Evolutionary conservation across 352 stramenopile species (phyloP).

Genomic region (Saprolegnia diclina): DNA sequence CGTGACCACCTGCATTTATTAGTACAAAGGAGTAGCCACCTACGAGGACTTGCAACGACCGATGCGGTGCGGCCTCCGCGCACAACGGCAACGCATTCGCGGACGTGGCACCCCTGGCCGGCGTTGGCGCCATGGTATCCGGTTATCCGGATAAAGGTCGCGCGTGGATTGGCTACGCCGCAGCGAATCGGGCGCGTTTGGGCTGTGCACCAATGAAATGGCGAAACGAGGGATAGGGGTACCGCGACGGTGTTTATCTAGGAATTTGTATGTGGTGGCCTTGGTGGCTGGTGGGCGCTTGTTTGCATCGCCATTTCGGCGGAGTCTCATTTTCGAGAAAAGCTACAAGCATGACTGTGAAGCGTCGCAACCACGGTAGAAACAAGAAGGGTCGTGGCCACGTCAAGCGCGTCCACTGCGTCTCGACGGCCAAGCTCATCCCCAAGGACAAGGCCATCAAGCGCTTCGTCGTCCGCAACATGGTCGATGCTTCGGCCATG

Average conservation of each 20-base stretch:
- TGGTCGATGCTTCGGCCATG: conserved; percentile 97
- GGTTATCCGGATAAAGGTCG: not conserved
- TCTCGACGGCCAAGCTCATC: conserved; percentile 98
- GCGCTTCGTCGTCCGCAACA: conserved; percentile 93
- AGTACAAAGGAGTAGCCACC: too few species aligned
- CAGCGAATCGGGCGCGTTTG: not conserved
- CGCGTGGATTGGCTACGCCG: too few species aligned
- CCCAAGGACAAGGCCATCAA: conserved; percentile 95
- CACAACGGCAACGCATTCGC: too few species aligned
- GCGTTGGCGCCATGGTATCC: not conserved
- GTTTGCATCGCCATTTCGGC: not conserved
- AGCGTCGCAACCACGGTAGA: conserved; percentile 97
- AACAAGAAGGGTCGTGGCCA: conserved; percentile 99
- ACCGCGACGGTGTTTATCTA: not conserved
- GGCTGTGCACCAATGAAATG: conserved; percentile 15
- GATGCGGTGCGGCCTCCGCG: too few species aligned
- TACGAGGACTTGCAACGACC: too few species aligned
- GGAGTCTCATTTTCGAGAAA: conserved; percentile 76
- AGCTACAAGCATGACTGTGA: conserved; percentile 96
- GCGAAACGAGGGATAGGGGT: conserved; percentile 7
- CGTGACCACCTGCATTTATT: too few species aligned
- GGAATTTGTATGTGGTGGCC: conserved; percentile 6
- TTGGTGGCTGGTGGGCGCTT: not conserved
- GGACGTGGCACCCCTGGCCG: too few species aligned
- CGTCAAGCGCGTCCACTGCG: conserved; percentile 98